Evolutionary conservation across 1,284 basidiomycete species (phyloP).

Genomic region (Exobasidium rhododendri): DNA sequence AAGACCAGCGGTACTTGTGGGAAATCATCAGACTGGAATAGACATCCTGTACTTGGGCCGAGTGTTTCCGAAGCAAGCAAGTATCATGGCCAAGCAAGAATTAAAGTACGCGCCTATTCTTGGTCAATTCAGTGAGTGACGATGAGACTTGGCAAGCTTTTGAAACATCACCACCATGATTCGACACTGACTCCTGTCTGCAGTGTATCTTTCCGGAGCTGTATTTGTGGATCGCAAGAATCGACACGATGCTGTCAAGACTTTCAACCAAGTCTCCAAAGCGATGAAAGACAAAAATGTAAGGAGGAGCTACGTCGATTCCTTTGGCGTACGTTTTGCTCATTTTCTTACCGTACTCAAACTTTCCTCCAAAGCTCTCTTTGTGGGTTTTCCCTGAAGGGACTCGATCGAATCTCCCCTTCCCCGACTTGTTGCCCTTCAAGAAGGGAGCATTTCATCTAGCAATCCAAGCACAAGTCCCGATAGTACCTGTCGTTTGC

Average conservation of each 20-base stretch:
- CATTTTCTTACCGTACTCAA: background rate
- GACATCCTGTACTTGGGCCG: conserved; percentile 67
- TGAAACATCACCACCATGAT: background rate
- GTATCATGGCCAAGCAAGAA: conserved; percentile 92
- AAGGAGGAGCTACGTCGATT: conserved; percentile 22
- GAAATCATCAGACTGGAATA: conserved; percentile 73
- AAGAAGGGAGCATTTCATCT: conserved; percentile 99
- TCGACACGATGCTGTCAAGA: conserved; percentile 68
- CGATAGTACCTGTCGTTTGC: conserved; percentile 81
- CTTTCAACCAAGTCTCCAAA: conserved; percentile 73
- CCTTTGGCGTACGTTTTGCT: background rate
- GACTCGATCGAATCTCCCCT: conserved; percentile 58
- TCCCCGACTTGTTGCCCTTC: conserved; percentile 65
- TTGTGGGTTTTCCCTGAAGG: conserved; percentile 55
- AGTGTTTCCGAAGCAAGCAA: conserved; percentile 75
- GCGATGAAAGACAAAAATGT: conserved; percentile 70
- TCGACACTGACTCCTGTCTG: no score
- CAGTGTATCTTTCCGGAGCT: conserved; percentile 78
- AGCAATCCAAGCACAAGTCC: conserved; percentile 73
- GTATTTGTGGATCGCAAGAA: conserved; percentile 91
- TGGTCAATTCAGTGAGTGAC: conserved; percentile 69
- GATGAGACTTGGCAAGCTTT: no score
- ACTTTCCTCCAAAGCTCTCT: conserved; percentile 65
- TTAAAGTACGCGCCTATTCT: conserved; percentile 79
- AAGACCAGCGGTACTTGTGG: conserved; percentile 71